phyloP scores from a whole-genome alignment of 441 rosid genomes.

The Croton setiger region DNA sequence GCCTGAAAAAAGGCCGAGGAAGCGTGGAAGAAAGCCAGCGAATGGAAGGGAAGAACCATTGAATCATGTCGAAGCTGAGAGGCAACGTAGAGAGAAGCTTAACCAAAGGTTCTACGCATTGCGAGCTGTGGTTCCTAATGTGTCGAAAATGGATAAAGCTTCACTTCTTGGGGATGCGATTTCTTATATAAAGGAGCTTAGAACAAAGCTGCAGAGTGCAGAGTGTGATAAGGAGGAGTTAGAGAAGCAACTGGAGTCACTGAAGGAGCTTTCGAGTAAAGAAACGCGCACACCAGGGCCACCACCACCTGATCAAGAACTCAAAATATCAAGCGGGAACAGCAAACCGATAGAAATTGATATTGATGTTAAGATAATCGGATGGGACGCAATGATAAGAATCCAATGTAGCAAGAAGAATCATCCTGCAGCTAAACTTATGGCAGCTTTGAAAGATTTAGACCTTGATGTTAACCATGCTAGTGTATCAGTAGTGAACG shows the following conservation, averaged over 20 bases:
- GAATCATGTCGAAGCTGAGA: slow-evolving; percentile 98
- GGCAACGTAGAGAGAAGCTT: slow-evolving; percentile 96
- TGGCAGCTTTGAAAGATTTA: slow-evolving; percentile 81
- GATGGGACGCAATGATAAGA: slow-evolving; percentile 90
- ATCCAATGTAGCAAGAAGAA: slow-evolving; percentile 76
- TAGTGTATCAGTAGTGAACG: slow-evolving; percentile 88
- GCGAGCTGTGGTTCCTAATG: slow-evolving; percentile 95
- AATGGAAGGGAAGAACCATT: slow-evolving; percentile 96
- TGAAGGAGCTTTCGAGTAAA: slow-evolving; percentile 42
- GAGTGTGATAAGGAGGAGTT: slow-evolving; percentile 66
- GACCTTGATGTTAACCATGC: slow-evolving; percentile 95
- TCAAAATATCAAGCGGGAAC: slow-evolving; percentile 31
- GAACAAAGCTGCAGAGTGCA: slow-evolving; percentile 51
- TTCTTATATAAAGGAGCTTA: slow-evolving; percentile 84
- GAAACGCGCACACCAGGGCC: slow-evolving; percentile 37
- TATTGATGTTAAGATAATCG: slow-evolving; percentile 88
- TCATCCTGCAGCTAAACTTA: slow-evolving; percentile 92
- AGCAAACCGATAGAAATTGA: slow-evolving; percentile 60
- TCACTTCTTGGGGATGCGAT: slow-evolving; percentile 93
- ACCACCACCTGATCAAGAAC: slow-evolving; percentile 41
- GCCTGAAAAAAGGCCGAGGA: slow-evolving; percentile 84
- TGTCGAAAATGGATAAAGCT: slow-evolving; percentile 97
- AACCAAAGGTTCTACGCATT: slow-evolving; percentile 89
- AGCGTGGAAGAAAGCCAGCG: slow-evolving; percentile 92
- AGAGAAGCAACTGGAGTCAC: slow-evolving; percentile 58